Conservation (phyloP, 208 protist species). For the Porcisia hertigi region DNA sequence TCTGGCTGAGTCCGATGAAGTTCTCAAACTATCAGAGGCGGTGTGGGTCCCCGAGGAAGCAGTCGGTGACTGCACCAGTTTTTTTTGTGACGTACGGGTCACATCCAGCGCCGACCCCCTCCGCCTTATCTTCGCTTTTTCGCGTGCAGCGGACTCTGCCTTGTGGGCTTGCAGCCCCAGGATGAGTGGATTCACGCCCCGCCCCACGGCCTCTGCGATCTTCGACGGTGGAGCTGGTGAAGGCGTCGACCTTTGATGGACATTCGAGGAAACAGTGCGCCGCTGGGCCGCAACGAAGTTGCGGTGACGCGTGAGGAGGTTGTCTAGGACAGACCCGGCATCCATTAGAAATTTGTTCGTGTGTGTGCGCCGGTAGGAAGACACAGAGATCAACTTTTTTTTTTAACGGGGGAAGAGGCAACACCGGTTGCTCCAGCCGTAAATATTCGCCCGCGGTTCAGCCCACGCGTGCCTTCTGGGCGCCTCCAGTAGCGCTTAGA, state of each 20-base stretch:
- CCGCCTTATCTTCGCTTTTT: conserved; percentile 18
- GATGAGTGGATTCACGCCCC: conserved; percentile 27
- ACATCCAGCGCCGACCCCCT: background rate
- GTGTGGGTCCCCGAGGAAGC: background rate
- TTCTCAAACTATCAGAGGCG: background rate
- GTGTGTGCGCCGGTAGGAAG: background rate
- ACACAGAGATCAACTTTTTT: background rate
- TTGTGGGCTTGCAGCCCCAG: conserved; percentile 10
- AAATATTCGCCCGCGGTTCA: background rate
- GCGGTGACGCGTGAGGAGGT: conserved; percentile 21
- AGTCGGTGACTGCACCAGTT: background rate
- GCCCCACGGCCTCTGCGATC: conserved; percentile 23
- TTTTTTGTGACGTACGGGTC: background rate
- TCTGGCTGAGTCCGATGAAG: background rate
- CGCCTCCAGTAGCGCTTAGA: background rate
- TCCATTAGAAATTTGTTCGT: conserved; percentile 11
- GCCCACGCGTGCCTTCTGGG: background rate
- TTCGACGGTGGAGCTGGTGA: conserved; percentile 17
- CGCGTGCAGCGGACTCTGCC: conserved; percentile 13
- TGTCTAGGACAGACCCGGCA: conserved; percentile 17
- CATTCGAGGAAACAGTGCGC: background rate
- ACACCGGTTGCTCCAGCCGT: background rate
- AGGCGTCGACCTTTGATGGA: background rate
- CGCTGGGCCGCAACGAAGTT: background rate
- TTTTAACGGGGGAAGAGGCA: background rate